These are phyloP conservation scores for Tympanopsis confertula DNA, from an alignment of 2,329 filamentous ascomycete genomes.

Conservation along the genomic window DNA sequence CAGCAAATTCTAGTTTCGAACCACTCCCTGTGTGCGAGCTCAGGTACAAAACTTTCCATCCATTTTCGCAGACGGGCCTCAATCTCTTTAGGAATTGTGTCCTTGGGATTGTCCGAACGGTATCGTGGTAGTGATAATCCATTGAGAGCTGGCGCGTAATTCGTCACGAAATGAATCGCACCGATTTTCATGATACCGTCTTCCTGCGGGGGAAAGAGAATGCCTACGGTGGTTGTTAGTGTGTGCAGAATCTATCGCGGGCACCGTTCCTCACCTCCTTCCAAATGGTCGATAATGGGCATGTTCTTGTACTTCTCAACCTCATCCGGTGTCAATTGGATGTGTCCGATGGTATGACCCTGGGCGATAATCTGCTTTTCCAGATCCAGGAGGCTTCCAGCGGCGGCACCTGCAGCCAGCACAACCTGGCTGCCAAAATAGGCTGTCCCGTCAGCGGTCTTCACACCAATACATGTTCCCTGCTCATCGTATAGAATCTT, in stretches of 20 bases:
- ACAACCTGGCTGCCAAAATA: constrained; percentile 47
- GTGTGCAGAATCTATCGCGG: constrained; percentile 44
- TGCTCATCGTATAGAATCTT: constrained; percentile 12
- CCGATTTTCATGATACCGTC: constrained; percentile 37
- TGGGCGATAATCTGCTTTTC: constrained; percentile 50
- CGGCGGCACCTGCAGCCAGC: constrained; percentile 58
- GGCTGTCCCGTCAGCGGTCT: constrained; percentile 29
- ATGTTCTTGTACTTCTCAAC: constrained; percentile 33
- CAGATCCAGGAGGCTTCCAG: constrained; percentile 48
- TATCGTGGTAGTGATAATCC: constrained; percentile 9
- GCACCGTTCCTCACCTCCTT: too few relatives aligned
- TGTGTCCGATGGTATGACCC: constrained; percentile 52
- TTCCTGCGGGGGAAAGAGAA: constrained; percentile 42
- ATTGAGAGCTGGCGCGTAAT: constrained; percentile 27
- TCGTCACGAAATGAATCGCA: constrained; percentile 38
- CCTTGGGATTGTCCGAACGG: constrained; percentile 12
- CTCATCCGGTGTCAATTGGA: constrained; percentile 46
- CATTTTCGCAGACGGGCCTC: constrained; percentile 38
- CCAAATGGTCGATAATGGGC: constrained; percentile 17
- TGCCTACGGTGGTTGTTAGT: constrained; percentile 35
- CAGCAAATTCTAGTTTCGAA: constrained; percentile 36
- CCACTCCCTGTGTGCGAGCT: constrained; percentile 34
- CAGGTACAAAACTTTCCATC: constrained; percentile 34
- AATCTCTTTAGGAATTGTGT: constrained; percentile 33
- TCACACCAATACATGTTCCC: constrained; percentile 28